Conservation (phyloP, 306 rosid genomes). For the Pterocarpus santalinus region DNA sequence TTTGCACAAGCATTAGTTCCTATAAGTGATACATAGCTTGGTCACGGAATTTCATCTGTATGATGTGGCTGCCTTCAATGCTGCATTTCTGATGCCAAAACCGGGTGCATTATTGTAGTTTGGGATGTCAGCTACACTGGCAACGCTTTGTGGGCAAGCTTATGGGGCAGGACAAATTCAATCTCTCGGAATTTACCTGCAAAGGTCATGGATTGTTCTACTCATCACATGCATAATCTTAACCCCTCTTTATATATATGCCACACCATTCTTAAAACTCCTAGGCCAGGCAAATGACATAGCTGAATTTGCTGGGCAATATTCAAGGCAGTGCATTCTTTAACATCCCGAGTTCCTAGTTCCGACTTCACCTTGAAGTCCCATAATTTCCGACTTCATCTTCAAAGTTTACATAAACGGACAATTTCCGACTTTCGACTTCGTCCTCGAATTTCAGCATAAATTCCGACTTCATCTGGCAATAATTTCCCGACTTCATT, state of each 20-base stretch:
- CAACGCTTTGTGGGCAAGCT: constrained; percentile 86
- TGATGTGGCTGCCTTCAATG: no score
- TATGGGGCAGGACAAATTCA: constrained; percentile 75
- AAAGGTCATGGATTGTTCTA: constrained; percentile 72
- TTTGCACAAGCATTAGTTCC: background rate
- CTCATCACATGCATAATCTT: constrained; percentile 51
- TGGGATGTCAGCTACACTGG: constrained; percentile 79
- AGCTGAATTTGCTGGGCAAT: constrained; percentile 69
- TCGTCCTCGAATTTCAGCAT: no score
- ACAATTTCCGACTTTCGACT: no score
- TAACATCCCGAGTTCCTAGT: no score
- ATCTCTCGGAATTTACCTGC: constrained; percentile 71
- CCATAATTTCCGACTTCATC: no score
- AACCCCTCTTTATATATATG: constrained; percentile 55
- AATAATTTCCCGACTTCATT: no score
- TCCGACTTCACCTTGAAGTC: no score
- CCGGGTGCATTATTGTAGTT: constrained; percentile 32
- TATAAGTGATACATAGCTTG: background rate
- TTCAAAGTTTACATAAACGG: no score
- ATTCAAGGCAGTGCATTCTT: constrained; percentile 53
- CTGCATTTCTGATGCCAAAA: background rate
- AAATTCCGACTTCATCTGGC: no score
- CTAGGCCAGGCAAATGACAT: constrained; percentile 73
- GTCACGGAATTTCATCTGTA: no score
- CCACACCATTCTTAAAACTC: constrained; percentile 65